A percentile compares a stretch with the other conserved stretches of the same genome.
phyloP scores from a whole-genome alignment of 2,329 filamentous ascomycete species.

The Aspergillus sp. region DNA sequence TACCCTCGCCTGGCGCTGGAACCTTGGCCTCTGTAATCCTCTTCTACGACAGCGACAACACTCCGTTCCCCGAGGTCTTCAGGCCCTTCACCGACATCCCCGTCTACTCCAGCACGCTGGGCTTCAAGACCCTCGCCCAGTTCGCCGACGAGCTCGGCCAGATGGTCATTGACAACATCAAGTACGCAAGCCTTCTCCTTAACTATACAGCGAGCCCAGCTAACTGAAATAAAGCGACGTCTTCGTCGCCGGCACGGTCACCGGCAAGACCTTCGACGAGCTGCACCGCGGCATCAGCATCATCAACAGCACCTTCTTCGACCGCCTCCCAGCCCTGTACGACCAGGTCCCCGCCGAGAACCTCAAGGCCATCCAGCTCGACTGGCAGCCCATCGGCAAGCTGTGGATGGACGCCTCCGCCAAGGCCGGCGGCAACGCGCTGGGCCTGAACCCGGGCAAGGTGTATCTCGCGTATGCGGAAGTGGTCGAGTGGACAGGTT shows the following conservation, averaged over 20 bases:
- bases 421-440: constrained; percentile 26
- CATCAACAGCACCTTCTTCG: constrained; percentile 42
- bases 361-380: constrained; percentile 45
- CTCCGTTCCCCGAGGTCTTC: constrained; percentile 33
- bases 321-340: constrained; percentile 40
- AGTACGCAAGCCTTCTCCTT: constrained; percentile 21
- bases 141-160: constrained; percentile 33
- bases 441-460: constrained; percentile 29
- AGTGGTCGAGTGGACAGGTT: constrained; percentile 36
- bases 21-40: constrained; percentile 37
- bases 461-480: constrained; percentile 43
- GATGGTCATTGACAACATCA: constrained; percentile 36
- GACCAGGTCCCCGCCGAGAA: constrained; percentile 32
- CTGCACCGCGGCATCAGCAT: constrained; percentile 38
- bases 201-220: neutral
- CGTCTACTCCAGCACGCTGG: constrained; percentile 32
- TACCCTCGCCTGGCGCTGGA: constrained; percentile 21
- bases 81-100: constrained; percentile 39
- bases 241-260: constrained; percentile 38
- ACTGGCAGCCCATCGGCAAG: constrained; percentile 37
- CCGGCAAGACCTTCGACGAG: constrained; percentile 28
- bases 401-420: constrained; percentile 36
- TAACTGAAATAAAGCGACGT: constrained; percentile 26
- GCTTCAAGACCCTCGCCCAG: constrained; percentile 37
- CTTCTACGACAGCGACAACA: constrained; percentile 38